phyloP scores from a whole-genome alignment of 768 basidiomycete genomes.

The Pleurotus citrinopileatus region DNA sequence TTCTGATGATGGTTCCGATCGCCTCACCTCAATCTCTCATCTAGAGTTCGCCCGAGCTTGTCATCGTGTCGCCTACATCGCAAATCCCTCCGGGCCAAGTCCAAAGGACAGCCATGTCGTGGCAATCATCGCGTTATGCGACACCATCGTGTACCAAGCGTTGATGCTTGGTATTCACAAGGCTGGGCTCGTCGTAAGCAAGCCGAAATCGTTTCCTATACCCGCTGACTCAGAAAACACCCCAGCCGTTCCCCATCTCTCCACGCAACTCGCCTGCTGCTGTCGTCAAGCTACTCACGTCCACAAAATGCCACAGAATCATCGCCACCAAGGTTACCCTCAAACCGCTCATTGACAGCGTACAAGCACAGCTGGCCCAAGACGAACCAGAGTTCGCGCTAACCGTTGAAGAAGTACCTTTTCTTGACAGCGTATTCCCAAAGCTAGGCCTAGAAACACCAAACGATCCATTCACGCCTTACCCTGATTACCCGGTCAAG shows the following conservation, averaged over 20 bases:
- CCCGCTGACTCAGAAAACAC: neutral
- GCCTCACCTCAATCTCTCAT: constrained; percentile 28
- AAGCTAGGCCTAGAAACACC: constrained; percentile 31
- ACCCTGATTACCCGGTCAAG: constrained; percentile 16
- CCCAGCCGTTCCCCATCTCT: constrained; percentile 39
- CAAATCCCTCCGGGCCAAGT: constrained; percentile 32
- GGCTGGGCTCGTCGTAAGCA: constrained; percentile 32
- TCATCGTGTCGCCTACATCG: constrained; percentile 36
- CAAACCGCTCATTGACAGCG: constrained; percentile 17
- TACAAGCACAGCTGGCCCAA: constrained; percentile 17
- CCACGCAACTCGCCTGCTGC: constrained; percentile 35
- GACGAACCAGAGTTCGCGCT: constrained; percentile 16
- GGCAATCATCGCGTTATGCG: constrained; percentile 32
- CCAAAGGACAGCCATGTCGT: constrained; percentile 24
- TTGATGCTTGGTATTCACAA: constrained; percentile 33
- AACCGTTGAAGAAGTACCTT: constrained; percentile 29
- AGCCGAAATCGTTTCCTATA: neutral
- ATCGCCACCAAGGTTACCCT: constrained; percentile 26
- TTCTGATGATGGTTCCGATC: constrained; percentile 15
- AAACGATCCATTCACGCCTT: constrained; percentile 26
- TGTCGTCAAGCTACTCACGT: constrained; percentile 31
- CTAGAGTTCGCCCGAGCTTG: constrained; percentile 43
- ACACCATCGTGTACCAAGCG: constrained; percentile 38
- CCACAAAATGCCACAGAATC: constrained; percentile 35
- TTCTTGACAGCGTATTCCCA: constrained; percentile 33